Percentiles rank a stretch among this genome's conserved stretches.
These are phyloP conservation scores for Fusarium domesticum DNA, from an alignment of 2,329 filamentous ascomycete species.

Conservation along the genomic window DNA sequence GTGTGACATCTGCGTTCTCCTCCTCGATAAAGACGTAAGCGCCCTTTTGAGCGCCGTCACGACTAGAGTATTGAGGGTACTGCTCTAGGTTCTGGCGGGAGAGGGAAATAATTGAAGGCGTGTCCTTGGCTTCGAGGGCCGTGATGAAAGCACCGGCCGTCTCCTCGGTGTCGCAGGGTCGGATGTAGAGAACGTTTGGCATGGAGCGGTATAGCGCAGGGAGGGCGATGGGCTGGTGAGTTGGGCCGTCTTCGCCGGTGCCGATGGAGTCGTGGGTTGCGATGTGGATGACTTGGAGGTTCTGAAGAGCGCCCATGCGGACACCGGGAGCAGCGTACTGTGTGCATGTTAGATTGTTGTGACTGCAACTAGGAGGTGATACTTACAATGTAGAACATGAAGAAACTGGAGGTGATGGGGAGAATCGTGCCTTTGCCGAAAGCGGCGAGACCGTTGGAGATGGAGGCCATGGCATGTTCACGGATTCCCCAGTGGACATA, in stretches of 20 bases:
- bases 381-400: slow-evolving; percentile 56
- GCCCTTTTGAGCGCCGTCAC: slow-evolving; percentile 42
- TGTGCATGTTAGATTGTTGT: slow-evolving; percentile 1
- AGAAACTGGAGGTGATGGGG: slow-evolving; percentile 57
- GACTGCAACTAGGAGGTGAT: not conserved
- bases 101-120: slow-evolving; percentile 48
- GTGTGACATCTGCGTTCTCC: slow-evolving; percentile 42
- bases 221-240: slow-evolving; percentile 60
- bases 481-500: slow-evolving; percentile 61
- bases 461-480: slow-evolving; percentile 59
- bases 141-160: slow-evolving; percentile 51
- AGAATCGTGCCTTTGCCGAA: slow-evolving; percentile 54
- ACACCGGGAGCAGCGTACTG: slow-evolving; percentile 54
- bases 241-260: slow-evolving; percentile 59
- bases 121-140: slow-evolving; percentile 42
- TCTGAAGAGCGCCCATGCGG: slow-evolving; percentile 57
- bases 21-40: slow-evolving; percentile 47
- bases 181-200: slow-evolving; percentile 60
- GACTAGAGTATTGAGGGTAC: slow-evolving; percentile 36
- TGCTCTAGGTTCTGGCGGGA: slow-evolving; percentile 45
- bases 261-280: slow-evolving; percentile 62
- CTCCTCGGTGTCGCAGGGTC: slow-evolving; percentile 58
- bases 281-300: slow-evolving; percentile 55
- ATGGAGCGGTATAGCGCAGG: slow-evolving; percentile 58
- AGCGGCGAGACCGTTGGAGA: slow-evolving; percentile 58